phyloP scores from a whole-genome alignment of 352 stramenopile species.

The Phytophthora foliorum region DNA sequence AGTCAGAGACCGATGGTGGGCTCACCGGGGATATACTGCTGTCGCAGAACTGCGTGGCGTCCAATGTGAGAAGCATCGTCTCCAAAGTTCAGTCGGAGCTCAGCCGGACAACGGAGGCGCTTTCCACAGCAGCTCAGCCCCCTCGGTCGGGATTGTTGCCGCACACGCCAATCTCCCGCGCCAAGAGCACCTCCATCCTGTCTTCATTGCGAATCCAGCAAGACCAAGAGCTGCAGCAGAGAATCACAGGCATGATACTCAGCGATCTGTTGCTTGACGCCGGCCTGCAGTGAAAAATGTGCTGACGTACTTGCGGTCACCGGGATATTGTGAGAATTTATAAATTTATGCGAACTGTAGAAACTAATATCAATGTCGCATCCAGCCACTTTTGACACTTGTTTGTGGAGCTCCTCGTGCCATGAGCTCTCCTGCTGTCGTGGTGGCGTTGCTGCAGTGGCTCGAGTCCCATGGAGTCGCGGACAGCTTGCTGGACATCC shows the following conservation, averaged over 20 bases:
- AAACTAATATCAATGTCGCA: conserved; percentile 12
- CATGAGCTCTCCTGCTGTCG: conserved; percentile 41
- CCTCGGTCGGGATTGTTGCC: conserved; percentile 7
- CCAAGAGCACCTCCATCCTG: conserved; percentile 37
- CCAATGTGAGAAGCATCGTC: conserved; percentile 30
- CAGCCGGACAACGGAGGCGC: conserved; percentile 16
- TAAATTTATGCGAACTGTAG: conserved; percentile 14
- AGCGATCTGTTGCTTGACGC: conserved; percentile 38
- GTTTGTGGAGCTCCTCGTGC: not conserved
- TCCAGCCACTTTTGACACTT: conserved; percentile 16
- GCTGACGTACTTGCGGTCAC: conserved; percentile 20
- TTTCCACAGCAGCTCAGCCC: conserved; percentile 1
- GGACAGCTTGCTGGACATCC: conserved; percentile 49
- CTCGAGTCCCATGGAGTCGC: conserved; percentile 40
- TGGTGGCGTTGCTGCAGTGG: conserved; percentile 49
- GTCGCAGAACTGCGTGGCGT: conserved; percentile 41
- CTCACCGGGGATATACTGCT: conserved; percentile 25
- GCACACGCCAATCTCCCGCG: conserved; percentile 41
- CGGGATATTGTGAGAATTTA: conserved; percentile 24
- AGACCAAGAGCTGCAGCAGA: conserved; percentile 42
- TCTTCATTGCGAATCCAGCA: conserved; percentile 38
- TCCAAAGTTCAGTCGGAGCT: conserved; percentile 32
- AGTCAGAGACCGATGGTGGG: conserved; percentile 8
- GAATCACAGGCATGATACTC: conserved; percentile 46
- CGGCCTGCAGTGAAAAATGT: conserved; percentile 9